These are phyloP conservation scores for Blastocladiella britannica DNA, from an alignment of 192 early-diverging fungal genomes.

Conservation along the genomic window DNA sequence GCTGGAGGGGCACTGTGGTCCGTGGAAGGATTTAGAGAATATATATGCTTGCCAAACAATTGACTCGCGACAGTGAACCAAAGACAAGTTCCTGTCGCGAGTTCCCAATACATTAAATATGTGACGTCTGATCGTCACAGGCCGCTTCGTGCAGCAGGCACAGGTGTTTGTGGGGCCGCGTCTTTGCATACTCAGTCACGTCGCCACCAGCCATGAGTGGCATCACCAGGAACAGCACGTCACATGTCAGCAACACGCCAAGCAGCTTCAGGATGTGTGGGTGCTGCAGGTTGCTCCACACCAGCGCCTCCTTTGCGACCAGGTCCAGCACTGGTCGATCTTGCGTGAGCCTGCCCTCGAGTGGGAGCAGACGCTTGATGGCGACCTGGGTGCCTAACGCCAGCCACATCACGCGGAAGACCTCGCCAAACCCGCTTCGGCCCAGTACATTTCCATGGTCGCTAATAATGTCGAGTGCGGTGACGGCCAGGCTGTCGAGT, in stretches of 20 bases:
- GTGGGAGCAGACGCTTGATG: slow-evolving; percentile 1
- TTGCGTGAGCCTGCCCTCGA: neutral
- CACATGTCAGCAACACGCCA: slow-evolving; percentile 15
- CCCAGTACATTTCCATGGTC: neutral
- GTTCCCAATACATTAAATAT: too few species aligned
- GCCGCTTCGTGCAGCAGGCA: slow-evolving; percentile 15
- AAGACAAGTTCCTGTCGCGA: too few species aligned
- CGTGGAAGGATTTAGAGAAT: too few species aligned
- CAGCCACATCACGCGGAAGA: neutral
- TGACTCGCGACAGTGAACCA: too few species aligned
- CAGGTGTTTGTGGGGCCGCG: slow-evolving; percentile 9
- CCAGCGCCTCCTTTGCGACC: neutral
- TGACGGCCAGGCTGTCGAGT: neutral
- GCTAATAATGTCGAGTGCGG: neutral
- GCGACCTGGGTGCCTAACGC: neutral
- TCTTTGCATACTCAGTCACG: neutral
- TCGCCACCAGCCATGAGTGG: slow-evolving; percentile 14
- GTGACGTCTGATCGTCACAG: too few species aligned
- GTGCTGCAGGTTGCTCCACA: slow-evolving; percentile 15
- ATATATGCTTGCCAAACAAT: too few species aligned
- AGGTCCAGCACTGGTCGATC: slow-evolving; percentile 1
- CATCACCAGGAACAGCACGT: slow-evolving; percentile 18
- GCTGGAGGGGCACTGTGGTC: too few species aligned
- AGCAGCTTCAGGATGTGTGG: slow-evolving; percentile 17
- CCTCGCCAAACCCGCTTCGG: slow-evolving; percentile 1